Base-by-base conservation (phyloP, 2,329 filamentous ascomycete species). In the Diaporthe eres region DNA sequence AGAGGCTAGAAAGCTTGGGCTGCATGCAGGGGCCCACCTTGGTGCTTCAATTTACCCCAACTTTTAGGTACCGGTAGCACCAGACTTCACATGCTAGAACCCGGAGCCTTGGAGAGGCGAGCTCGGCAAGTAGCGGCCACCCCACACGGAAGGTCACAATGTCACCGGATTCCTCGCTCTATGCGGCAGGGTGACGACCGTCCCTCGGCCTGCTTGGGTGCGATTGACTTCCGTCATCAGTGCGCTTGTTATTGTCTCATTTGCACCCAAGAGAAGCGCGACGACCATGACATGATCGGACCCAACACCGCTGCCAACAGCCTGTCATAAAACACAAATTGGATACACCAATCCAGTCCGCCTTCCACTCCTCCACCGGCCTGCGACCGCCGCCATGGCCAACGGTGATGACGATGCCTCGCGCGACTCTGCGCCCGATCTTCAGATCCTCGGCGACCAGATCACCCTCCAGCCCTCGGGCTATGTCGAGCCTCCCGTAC, bases 391-490 rank as follows among this genome's bases (percentile, higher is more conserved):
- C 58, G 81, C 71, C 72, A 88, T 88, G 86, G 79, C 85, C 44
- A 77, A 77, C 57, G 74, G 71, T 57, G 81, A 84, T 79, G 81
- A 84, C 74, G 83, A 86, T 77, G 80, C 84, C 15, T 81, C 85
- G 78, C 85, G 86, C 78, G 84, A 87, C 79, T 91, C 91, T 65
- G 92, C 93, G 71, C 93, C 93, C n/a, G 93, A 95, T 83, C 87
- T 96, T 72, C 92, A 95, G 83, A 95, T 96, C 79, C 87, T 95
- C 13, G 93, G 93, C 78, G 91, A 94, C 81, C 87, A 92, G 80
- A 91, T 95, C 79, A 95, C 92, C 2, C 90, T 96, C 53, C 93
- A 95, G 81, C 94, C 94, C 12, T 92, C 92, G 78, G 93, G 93
- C 76, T 94, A 90, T 81, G 87, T 92, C 75, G 90, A 91, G 81